Evolutionary conservation across 2,329 filamentous ascomycete species (phyloP).

Genomic region (Calonectria henricotiae): DNA sequence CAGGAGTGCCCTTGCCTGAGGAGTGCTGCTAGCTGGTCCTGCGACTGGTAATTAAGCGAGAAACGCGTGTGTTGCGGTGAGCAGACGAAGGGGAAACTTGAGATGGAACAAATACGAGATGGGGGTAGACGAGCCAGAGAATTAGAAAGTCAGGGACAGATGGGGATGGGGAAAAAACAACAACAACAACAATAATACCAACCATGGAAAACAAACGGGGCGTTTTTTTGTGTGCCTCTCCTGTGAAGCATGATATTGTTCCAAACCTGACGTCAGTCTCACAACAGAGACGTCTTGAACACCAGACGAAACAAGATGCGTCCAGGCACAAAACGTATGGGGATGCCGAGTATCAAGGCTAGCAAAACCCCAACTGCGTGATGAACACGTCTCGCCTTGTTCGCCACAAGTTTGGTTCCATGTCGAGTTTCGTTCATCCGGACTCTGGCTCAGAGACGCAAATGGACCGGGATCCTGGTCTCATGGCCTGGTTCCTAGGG

Average conservation of each 20-base stretch:
- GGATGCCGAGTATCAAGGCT: constrained; percentile 2
- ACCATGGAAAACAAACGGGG: constrained; percentile 6
- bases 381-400: constrained; percentile 31
- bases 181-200: background rate
- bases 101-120: constrained; percentile 29
- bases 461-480: constrained; percentile 26
- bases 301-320: constrained; percentile 23
- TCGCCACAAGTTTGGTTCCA: constrained; percentile 39
- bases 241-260: constrained; percentile 7
- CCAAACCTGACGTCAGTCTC: constrained; percentile 21
- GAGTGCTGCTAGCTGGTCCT: constrained; percentile 29
- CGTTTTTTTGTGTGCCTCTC: background rate
- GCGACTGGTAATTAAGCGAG: constrained; percentile 30
- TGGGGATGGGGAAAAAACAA: background rate
- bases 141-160: background rate
- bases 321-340: constrained; percentile 18
- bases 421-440: constrained; percentile 28
- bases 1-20: constrained; percentile 32
- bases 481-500: constrained; percentile 36
- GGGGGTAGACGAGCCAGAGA: constrained; percentile 7
- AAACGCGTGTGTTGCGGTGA: constrained; percentile 37
- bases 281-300: background rate
- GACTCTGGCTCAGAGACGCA: constrained; percentile 11
- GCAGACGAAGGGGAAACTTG: constrained; percentile 30
- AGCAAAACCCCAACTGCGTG: constrained; percentile 37